These are phyloP conservation scores for Porpolomopsis calyptriformis DNA, from an alignment of 768 basidiomycete species.

Conservation along the genomic window DNA sequence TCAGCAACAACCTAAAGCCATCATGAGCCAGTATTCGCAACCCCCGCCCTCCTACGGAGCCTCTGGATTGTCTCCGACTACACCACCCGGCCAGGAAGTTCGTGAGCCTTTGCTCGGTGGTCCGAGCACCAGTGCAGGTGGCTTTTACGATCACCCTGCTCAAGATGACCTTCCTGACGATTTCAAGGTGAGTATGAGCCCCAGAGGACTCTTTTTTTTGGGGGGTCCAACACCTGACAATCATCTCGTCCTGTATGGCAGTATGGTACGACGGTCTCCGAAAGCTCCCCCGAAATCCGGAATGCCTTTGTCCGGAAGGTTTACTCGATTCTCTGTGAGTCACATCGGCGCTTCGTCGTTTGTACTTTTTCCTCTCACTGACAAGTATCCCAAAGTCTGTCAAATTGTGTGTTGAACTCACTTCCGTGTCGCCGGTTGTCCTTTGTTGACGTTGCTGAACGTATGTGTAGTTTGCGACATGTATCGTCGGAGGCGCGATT, in stretches of 20 bases:
- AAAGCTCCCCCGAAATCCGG: constrained; percentile 68
- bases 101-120: constrained; percentile 49
- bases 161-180: constrained; percentile 79
- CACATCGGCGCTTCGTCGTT: constrained; percentile 1
- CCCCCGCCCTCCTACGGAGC: constrained; percentile 55
- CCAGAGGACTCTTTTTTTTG: neutral
- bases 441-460: constrained; percentile 1
- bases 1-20: constrained; percentile 16
- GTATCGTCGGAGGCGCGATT: constrained; percentile 62
- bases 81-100: constrained; percentile 23
- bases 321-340: constrained; percentile 79
- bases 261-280: constrained; percentile 76
- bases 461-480: constrained; percentile 50
- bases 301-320: constrained; percentile 86
- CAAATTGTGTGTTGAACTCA: constrained; percentile 47
- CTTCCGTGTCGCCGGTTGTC: neutral
- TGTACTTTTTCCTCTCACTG: neutral
- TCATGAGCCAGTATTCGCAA: constrained; percentile 52
- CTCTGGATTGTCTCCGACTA: constrained; percentile 24
- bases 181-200: constrained; percentile 64
- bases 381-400: constrained; percentile 34
- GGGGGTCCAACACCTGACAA: constrained; percentile 2
- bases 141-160: constrained; percentile 64
- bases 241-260: constrained; percentile 17
- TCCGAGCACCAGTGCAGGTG: constrained; percentile 22